Base-by-base conservation (phyloP, 192 early-diverging fungal genomes). In the Ambispora gerdemannii region DNA sequence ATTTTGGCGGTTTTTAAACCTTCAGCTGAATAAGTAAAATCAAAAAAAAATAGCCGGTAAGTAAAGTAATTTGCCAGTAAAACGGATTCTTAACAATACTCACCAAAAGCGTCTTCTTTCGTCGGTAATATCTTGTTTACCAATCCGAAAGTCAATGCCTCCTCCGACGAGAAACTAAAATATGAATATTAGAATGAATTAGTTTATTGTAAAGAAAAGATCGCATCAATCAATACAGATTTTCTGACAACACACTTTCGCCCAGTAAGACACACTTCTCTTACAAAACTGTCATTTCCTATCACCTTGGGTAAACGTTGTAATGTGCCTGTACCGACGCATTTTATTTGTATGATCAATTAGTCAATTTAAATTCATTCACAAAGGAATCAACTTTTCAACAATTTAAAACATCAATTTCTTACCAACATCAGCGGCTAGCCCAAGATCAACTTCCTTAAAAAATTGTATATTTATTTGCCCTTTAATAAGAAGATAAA, bases 231-330 rank as follows among this genome's bases (percentile, higher is more conserved):
- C 3, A 36, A 49, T 50, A n/a, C 4, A 22, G 38, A 30, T 56
- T 51, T 8, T 13, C 34, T 25, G 24, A 17, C 0, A 31, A 72
- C 80, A 50, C 79, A 84, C 79, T 81, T 82, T 70, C 95, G 88
- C 2, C 86, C 95, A 17, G 95, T 96, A 38, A 89, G 85, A 74
- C 91, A 93, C 10, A 94, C 76, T 67, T 99, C 97, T 74, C 94
- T 91, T 34, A 96, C 90, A 89, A 91, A 90, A 76, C 88, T 89
- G 67, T 87, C 79, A 80, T 96, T 97, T 27, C 92, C 95, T 55
- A 94, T 93, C 4, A 96, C 83, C 80, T 97, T 97, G 59, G 95
- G 95, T 24, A 99, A 80, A 28, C 97, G 87, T 81, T 99, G 97
- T 62, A 99, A 83, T 28, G 94, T 95, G 36, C 93, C 73, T 71